phyloP scores from a whole-genome alignment of 768 basidiomycete genomes.

The Macrolepiota albuminosa region DNA sequence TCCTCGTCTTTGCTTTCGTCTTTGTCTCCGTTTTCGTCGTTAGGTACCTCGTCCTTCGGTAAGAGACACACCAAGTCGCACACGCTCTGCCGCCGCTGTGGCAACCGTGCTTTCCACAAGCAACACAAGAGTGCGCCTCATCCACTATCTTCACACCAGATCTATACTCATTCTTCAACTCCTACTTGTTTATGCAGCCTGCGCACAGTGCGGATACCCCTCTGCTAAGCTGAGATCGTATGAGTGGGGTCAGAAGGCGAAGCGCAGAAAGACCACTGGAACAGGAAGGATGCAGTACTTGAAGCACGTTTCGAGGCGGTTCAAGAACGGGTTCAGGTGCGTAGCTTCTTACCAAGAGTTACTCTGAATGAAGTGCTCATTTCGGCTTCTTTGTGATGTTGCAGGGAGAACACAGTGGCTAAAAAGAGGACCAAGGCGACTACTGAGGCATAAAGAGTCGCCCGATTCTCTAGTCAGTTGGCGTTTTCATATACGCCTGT shows the following conservation, averaged over 20 bases:
- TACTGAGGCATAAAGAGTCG: constrained; percentile 16
- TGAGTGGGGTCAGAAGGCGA: constrained; percentile 98
- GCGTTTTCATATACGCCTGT: background rate
- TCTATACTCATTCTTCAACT: background rate
- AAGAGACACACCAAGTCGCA: constrained; percentile 97
- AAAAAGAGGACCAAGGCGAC: constrained; percentile 17
- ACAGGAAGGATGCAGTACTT: constrained; percentile 94
- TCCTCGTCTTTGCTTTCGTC: background rate
- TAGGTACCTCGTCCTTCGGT: constrained; percentile 97
- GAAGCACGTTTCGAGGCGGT: constrained; percentile 87
- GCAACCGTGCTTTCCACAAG: constrained; percentile 92
- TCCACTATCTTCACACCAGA: background rate
- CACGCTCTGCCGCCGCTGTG: constrained; percentile 97
- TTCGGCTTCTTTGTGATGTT: background rate
- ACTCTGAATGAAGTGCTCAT: background rate
- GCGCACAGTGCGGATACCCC: constrained; percentile 96
- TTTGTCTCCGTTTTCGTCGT: background rate
- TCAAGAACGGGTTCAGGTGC: constrained; percentile 98
- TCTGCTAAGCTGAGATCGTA: constrained; percentile 92
- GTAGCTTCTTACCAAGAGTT: constrained; percentile 10
- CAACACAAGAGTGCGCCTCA: constrained; percentile 83
- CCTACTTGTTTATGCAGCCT: constrained; percentile 44
- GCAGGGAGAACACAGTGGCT: constrained; percentile 19
- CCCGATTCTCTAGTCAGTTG: background rate
- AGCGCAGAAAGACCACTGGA: constrained; percentile 99